phyloP scores from a whole-genome alignment of 2,329 filamentous ascomycete genomes.

The Alternaria conjuncta region DNA sequence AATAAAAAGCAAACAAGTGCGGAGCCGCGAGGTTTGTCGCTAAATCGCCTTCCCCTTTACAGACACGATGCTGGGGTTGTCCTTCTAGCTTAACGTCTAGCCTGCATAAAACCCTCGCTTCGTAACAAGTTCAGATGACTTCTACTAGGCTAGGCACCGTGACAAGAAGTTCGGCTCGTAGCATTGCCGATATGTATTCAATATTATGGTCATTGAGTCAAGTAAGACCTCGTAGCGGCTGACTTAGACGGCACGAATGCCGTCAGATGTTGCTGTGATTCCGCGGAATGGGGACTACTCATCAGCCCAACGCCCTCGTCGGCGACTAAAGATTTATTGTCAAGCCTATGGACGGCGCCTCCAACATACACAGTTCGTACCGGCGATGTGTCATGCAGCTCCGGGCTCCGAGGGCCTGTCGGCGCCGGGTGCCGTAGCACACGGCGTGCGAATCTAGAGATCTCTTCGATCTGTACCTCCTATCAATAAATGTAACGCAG shows the following conservation, averaged over 20 bases:
- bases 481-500: neutral
- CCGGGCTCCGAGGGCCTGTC: neutral
- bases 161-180: neutral
- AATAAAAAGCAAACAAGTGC: slow-evolving; percentile 8
- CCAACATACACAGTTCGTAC: neutral
- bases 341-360: neutral
- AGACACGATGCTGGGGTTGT: neutral
- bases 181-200: neutral
- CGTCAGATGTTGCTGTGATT: neutral
- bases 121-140: neutral
- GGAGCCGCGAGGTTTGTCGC: slow-evolving; percentile 2
- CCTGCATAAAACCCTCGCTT: slow-evolving; percentile 6
- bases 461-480: slow-evolving; percentile 4
- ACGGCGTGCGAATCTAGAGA: neutral
- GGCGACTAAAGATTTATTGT: neutral
- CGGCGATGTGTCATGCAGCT: neutral
- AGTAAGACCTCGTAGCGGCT: neutral
- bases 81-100: slow-evolving; percentile 10
- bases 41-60: neutral
- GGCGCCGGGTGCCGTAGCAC: neutral
- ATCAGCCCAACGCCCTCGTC: neutral
- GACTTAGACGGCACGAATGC: neutral
- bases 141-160: neutral
- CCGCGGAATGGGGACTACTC: neutral
- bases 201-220: neutral